These are phyloP conservation scores for Xylariaceae sp. DNA, from an alignment of 2,329 filamentous ascomycete genomes.

Conservation along the genomic window DNA sequence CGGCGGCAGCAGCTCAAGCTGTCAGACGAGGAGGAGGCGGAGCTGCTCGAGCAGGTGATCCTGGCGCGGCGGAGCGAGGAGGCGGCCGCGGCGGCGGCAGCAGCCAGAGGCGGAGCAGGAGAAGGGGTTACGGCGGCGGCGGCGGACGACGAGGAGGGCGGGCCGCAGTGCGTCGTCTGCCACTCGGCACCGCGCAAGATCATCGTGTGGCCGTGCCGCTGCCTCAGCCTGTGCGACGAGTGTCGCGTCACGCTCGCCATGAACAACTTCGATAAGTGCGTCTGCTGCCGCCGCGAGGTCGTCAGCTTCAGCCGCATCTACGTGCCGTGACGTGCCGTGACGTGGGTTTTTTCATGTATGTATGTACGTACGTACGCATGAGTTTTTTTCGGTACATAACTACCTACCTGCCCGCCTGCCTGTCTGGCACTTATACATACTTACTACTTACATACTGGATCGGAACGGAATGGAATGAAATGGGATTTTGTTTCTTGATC, in stretches of 20 bases:
- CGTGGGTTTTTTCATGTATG: too few species aligned
- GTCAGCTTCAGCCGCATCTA: constrained; percentile 88
- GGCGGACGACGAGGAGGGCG: constrained; percentile 58
- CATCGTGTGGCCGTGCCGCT: constrained; percentile 95
- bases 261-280: constrained; percentile 96
- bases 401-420: too few species aligned
- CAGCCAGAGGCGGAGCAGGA: constrained; percentile 16
- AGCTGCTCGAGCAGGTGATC: constrained; percentile 62
- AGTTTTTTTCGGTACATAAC: too few species aligned
- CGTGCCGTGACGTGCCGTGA: constrained; percentile 65
- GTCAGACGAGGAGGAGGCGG: constrained; percentile 59
- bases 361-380: too few species aligned
- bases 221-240: constrained; percentile 91
- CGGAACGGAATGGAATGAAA: too few species aligned
- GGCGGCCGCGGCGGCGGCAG: too few species aligned
- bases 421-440: too few species aligned
- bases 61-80: constrained; percentile 51
- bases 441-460: too few species aligned
- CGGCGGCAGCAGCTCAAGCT: constrained; percentile 40
- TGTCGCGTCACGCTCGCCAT: constrained; percentile 91
- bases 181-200: constrained; percentile 84
- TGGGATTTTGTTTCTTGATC: too few species aligned
- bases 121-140: neutral
- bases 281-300: constrained; percentile 88
- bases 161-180: constrained; percentile 91